Evolutionary conservation across 495 filamentous ascomycete species (phyloP), one percentile per base, ranked within the genome.

Genomic region (Parathielavia appendiculata): DNA sequence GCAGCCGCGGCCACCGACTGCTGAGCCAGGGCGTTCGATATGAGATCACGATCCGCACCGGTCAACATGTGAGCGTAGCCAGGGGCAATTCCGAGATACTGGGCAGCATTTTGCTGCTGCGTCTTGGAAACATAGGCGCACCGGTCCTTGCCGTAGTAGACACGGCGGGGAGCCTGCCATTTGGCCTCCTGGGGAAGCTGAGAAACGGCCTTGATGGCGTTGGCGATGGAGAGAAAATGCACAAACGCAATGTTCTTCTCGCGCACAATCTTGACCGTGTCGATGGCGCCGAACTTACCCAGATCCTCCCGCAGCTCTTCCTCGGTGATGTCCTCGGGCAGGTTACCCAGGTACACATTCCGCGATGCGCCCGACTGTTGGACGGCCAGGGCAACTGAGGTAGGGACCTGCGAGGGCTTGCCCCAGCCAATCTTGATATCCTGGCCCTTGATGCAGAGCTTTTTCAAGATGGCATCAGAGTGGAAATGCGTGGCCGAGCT

Each of bases 371-470:
- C 92, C 4, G 91, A 96, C 74, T 98, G 93, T 73, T 98, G 93
- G 23, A 97, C 93, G 19, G 95, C 90, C 53, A 97, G 79, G 14
- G 92, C 91, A 46, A 98, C 93, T 19, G 95, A 97, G 3, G 93
- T 97, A 4, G 93, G 93, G 5, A 98, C 95, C 76, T 95, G 95
- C 11, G 95, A 97, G 13, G 93, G 92, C 72, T 98, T 98, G 30
- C 93, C 93, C 93, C 93, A 98, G 62, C 93, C 93, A 63, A 98
- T 88, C 81, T 98, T 98, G 80, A 98, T 96, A 73, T 98, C 93
- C 72, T 97, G 93, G 20, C 95, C 95, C 70, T 92, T 88, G 75
- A 98, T 93, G 58, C 92, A 88, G 65, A 98, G 83, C 76, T 97
- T 97, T 80, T 98, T 98, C 81, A 98, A 83, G 68, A 98, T 97